Percentiles rank a stretch among this genome's conserved stretches.
These are phyloP conservation scores for Claviceps sp. DNA, from an alignment of 2,329 filamentous ascomycete species.

Conservation along the genomic window DNA sequence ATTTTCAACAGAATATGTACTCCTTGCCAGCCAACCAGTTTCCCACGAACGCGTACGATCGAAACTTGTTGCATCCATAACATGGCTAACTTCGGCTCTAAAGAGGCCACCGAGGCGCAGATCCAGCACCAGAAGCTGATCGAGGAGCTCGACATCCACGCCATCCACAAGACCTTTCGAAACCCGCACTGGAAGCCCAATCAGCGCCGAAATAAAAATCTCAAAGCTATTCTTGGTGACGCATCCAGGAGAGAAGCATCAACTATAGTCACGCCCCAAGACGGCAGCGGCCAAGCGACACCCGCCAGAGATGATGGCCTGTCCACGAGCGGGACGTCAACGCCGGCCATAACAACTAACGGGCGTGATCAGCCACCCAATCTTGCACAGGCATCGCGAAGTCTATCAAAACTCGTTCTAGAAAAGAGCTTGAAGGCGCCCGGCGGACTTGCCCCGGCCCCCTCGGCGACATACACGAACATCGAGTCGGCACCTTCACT, in stretches of 20 bases:
- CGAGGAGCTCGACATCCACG: conserved; percentile 82
- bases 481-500: conserved; percentile 89
- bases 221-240: conserved; percentile 91
- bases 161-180: conserved; percentile 77
- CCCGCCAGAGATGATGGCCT: conserved; percentile 38
- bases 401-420: conserved; percentile 73
- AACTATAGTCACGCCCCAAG: conserved; percentile 63
- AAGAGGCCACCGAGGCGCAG: conserved; percentile 44
- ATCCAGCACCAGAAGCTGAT: conserved; percentile 78
- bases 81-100: conserved; percentile 37
- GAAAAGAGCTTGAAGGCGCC: conserved; percentile 56
- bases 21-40: background rate
- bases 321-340: conserved; percentile 44
- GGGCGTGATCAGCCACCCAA: conserved; percentile 43
- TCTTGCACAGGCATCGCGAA: conserved; percentile 79
- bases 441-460: conserved; percentile 31
- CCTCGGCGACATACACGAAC: conserved; percentile 82
- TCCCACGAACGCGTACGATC: background rate
- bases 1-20: background rate
- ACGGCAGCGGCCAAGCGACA: conserved; percentile 62
- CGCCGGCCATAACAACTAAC: conserved; percentile 31
- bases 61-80: background rate
- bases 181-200: conserved; percentile 84
- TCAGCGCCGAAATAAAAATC: conserved; percentile 94
- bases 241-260: conserved; percentile 83